phyloP scores from a whole-genome alignment of 2,329 filamentous ascomycete genomes.

The Colletotrichum australisinense region DNA sequence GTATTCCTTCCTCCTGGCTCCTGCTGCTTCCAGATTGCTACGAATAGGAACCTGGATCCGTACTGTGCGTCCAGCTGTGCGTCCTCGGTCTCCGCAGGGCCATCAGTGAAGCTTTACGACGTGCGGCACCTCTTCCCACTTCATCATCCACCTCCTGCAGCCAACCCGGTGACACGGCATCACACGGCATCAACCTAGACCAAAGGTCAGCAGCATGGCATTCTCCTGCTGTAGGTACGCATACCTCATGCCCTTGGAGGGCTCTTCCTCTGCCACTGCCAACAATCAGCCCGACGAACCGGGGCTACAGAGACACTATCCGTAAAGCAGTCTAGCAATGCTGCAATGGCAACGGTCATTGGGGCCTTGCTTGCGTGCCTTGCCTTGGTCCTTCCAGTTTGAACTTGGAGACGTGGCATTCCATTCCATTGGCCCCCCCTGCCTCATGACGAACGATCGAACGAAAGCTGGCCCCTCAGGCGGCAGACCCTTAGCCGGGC shows the following conservation, averaged over 20 bases:
- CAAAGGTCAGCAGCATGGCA: not conserved
- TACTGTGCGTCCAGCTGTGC: conserved; percentile 1
- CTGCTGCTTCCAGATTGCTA: not conserved
- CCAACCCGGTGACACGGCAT: not conserved
- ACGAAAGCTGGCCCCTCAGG: not conserved
- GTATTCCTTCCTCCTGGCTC: not conserved
- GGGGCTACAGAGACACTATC: not conserved
- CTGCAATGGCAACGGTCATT: not conserved
- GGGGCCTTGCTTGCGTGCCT: not conserved
- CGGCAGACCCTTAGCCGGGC: not conserved
- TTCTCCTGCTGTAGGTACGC: not conserved
- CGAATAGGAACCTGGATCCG: not conserved
- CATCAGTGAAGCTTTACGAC: conserved; percentile 23
- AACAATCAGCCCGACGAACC: conserved; percentile 3
- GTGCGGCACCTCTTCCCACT: not conserved
- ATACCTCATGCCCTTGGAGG: not conserved
- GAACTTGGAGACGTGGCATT: conserved; percentile 12
- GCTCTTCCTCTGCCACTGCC: not conserved
- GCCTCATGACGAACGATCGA: conserved; percentile 10
- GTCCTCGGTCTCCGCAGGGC: conserved; percentile 29
- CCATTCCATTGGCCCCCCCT: conserved; percentile 19
- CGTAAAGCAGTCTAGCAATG: not conserved
- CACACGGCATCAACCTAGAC: conserved; percentile 20
- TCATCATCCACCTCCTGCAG: not conserved
- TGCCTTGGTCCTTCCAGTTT: not conserved